Base-by-base conservation (phyloP, 441 rosid species). In the Macaranga tanarius region DNA sequence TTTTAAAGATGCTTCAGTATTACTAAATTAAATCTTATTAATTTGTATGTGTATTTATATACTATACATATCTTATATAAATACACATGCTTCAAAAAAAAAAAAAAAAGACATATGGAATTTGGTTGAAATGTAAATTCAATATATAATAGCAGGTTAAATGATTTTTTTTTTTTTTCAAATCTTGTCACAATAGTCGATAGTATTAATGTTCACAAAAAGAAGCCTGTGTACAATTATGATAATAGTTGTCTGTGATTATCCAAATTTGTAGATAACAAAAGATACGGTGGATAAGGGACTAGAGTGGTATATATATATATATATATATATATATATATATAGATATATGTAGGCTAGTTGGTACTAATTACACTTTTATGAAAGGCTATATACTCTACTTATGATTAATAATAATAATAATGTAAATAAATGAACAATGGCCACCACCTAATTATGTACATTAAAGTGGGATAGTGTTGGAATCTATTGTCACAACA, bases 401-500 rank as follows among this genome's bases (percentile, higher is more conserved):
- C 31, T 28, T 28, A 28, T 28, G 3, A 28, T 28, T 28, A 28
- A 28, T 28, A 28, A 28, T 1, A 70, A 26, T 9, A 4, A 3
- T 38, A 42, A 54, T 38, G 23, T 1, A 7, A 25, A 10, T 10
- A 10, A 48, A 10, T 7, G 51, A 10, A 48, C 51, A 10, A 11
- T 10, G 51, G 51, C 51, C 17, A 48, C 51, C 51, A 45, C 50
- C 50, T n/a, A n/a, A 7, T 3, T 45, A 45, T 45, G n/a, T 7
- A 42, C 20, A 59, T 40, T 50, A 48, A 55, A 48, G 74, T 68
- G 75, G 61, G 79, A 79, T 70, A 74, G 51, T 74, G 85, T 76
- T 81, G 85, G 82, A 81, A 83, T 80, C 76, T 67, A 22, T 55
- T 59, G 73, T 59, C 88, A 72, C 84, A 77, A 48, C 42, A 67